These are phyloP conservation scores for Cyberlindnera nakhonratchasimensis DNA, from an alignment of 805 yeast species.

Conservation along the genomic window DNA sequence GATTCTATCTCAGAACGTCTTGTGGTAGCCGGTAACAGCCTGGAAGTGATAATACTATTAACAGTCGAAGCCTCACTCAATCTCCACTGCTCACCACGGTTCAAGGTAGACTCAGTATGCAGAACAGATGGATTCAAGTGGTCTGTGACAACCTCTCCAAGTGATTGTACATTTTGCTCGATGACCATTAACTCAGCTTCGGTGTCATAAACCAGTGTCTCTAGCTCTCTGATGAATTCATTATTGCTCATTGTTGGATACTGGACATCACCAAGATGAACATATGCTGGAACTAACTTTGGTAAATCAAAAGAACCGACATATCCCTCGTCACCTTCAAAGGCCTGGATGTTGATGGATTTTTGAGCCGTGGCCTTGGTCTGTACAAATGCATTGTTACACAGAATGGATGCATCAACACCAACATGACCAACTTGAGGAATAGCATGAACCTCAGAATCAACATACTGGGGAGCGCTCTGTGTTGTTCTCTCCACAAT, in stretches of 20 bases:
- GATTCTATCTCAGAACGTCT: background rate
- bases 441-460: background rate
- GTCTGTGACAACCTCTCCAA: constrained; percentile 32
- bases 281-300: constrained; percentile 15
- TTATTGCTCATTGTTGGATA: constrained; percentile 24
- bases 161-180: constrained; percentile 28
- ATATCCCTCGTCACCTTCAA: constrained; percentile 34
- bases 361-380: constrained; percentile 14
- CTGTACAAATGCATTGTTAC: constrained; percentile 8
- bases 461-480: constrained; percentile 2
- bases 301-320: constrained; percentile 26
- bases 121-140: constrained; percentile 28
- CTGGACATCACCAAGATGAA: constrained; percentile 19
- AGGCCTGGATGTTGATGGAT: constrained; percentile 19
- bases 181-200: constrained; percentile 34
- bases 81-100: constrained; percentile 37
- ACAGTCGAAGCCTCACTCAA: constrained; percentile 29
- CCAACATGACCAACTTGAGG: background rate
- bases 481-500: constrained; percentile 2
- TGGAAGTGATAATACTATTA: constrained; percentile 5
- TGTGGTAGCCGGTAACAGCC: background rate
- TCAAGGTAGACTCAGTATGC: constrained; percentile 30
- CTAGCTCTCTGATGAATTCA: constrained; percentile 17
- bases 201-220: constrained; percentile 25
- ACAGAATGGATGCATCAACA: background rate